Conservation (phyloP, 371 early-diverging fungal genomes). For the Rhizopus delemar region DNA sequence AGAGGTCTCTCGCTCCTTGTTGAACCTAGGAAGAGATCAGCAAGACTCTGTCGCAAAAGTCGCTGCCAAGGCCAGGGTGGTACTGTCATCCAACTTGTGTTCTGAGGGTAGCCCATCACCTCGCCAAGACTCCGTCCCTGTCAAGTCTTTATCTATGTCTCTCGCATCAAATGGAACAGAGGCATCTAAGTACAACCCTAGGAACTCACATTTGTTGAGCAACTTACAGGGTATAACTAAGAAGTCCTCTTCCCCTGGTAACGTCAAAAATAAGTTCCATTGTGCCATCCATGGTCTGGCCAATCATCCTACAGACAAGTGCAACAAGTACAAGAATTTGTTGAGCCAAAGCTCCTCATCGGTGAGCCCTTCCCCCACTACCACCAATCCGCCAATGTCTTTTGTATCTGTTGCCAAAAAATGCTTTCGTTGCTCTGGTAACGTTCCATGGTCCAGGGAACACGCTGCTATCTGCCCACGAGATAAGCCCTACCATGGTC, state of each 20-base stretch:
- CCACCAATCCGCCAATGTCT: no score
- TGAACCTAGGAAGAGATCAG: not conserved
- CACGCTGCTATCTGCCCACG: no score
- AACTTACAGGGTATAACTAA: no score
- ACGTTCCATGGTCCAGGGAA: no score
- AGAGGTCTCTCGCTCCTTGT: not conserved
- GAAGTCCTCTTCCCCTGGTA: no score
- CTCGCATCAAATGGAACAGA: not conserved
- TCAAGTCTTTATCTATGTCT: not conserved
- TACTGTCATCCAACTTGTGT: not conserved
- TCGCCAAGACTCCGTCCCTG: not conserved
- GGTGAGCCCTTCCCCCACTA: no score
- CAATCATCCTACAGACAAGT: not conserved
- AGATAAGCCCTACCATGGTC: no score
- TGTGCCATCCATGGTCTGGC: not conserved
- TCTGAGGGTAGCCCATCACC: not conserved
- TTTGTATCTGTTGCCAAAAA: no score
- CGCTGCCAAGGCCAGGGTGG: not conserved
- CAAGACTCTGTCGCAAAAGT: not conserved
- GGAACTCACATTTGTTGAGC: no score
- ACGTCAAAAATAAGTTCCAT: not conserved
- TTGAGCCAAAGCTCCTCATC: no score
- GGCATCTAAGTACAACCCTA: no score
- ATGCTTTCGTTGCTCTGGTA: no score
- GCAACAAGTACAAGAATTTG: not conserved